These are phyloP conservation scores for Warburgia ugandensis DNA, from an alignment of 164 flowering plant genomes.

Conservation along the genomic window DNA sequence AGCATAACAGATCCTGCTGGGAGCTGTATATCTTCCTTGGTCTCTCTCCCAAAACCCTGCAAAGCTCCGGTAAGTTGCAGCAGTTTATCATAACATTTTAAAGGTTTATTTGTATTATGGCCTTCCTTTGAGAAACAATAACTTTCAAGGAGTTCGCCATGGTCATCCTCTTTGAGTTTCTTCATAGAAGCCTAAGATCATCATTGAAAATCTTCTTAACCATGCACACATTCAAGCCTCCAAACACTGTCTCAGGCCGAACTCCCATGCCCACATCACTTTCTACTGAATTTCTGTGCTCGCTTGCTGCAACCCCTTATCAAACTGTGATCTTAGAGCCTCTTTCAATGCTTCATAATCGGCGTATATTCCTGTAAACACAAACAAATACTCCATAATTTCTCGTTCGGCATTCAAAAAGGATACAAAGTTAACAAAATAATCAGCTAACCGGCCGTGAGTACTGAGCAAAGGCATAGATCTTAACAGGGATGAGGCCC, in stretches of 20 bases:
- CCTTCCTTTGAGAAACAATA: not conserved
- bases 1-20: not conserved
- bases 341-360: not conserved
- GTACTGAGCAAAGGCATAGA: not conserved
- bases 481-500: not conserved
- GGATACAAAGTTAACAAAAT: not conserved
- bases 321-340: not conserved
- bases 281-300: not conserved
- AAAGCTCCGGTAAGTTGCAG: not conserved
- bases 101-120: not conserved
- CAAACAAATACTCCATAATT: not conserved
- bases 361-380: not conserved
- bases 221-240: not conserved
- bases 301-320: not conserved
- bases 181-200: not conserved
- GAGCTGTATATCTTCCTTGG: not conserved
- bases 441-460: not conserved
- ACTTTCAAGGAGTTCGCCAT: not conserved
- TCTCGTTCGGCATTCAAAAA: not conserved
- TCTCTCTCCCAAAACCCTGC: slow-evolving; percentile 7
- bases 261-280: not conserved
- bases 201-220: not conserved
- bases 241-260: not conserved
- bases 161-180: not conserved
- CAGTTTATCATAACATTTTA: not conserved